These are phyloP conservation scores for Rhizopogon rudus DNA, from an alignment of 768 basidiomycete genomes.

Conservation along the genomic window DNA sequence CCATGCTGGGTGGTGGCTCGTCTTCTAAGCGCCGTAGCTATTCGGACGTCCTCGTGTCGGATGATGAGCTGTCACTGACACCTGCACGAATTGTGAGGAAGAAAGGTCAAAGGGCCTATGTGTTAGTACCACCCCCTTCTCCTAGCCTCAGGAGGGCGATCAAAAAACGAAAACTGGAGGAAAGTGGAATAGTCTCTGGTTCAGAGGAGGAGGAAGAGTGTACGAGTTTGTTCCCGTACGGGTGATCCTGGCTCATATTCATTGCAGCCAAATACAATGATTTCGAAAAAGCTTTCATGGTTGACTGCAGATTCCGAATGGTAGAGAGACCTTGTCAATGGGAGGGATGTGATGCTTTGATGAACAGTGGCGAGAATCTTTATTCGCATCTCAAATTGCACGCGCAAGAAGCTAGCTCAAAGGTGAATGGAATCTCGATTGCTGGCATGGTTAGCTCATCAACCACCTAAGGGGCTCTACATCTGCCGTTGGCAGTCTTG, in stretches of 20 bases:
- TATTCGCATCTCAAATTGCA: slow-evolving; percentile 44
- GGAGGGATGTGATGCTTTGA: slow-evolving; percentile 47
- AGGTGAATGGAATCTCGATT: slow-evolving; percentile 20
- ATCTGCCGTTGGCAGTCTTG: slow-evolving; percentile 57
- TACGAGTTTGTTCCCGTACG: slow-evolving; percentile 22
- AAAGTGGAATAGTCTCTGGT: slow-evolving; percentile 7
- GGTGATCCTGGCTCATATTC: slow-evolving; percentile 22
- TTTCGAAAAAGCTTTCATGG: slow-evolving; percentile 39
- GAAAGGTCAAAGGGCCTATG: slow-evolving; percentile 19
- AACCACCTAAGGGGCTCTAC: slow-evolving; percentile 29
- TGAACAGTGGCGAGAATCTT: slow-evolving; percentile 51
- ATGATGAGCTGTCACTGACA: background rate
- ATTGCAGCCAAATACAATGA: slow-evolving; percentile 33
- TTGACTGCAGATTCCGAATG: slow-evolving; percentile 44
- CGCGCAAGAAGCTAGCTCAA: slow-evolving; percentile 24
- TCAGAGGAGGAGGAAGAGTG: slow-evolving; percentile 21
- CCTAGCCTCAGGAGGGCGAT: slow-evolving; percentile 16
- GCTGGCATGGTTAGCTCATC: slow-evolving; percentile 6
- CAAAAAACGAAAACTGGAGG: slow-evolving; percentile 12
- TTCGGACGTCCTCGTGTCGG: slow-evolving; percentile 10
- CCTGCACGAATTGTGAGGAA: slow-evolving; percentile 12
- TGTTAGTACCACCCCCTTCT: slow-evolving; percentile 23
- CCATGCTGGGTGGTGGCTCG: background rate
- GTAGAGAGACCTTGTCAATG: slow-evolving; percentile 51
- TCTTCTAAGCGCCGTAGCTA: slow-evolving; percentile 17